A percentile compares a stretch with the other conserved stretches of the same genome.
Conservation (phyloP, 1,284 basidiomycete species). For the Entoloma clypeatum region DNA sequence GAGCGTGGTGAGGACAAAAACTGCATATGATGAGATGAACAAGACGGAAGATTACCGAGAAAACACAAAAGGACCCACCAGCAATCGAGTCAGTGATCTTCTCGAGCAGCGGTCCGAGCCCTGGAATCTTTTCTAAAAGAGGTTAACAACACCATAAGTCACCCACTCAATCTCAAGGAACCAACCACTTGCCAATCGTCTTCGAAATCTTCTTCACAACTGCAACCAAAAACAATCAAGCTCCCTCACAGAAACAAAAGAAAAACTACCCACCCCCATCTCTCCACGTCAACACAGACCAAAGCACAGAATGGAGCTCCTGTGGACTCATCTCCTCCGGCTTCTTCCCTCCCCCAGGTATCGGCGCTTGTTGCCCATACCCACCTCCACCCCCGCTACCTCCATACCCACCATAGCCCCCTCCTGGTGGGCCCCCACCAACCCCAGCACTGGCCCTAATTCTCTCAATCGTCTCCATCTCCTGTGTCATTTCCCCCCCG, state of each 20-base stretch:
- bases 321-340: slow-evolving; percentile 85
- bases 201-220: slow-evolving; percentile 83
- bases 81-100: slow-evolving; percentile 78
- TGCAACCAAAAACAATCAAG: slow-evolving; percentile 18
- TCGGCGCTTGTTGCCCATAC: slow-evolving; percentile 1
- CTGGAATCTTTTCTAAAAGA: slow-evolving; percentile 62
- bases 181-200: slow-evolving; percentile 61
- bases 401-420: background rate
- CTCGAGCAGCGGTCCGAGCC: slow-evolving; percentile 69
- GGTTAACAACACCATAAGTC: background rate
- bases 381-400: background rate
- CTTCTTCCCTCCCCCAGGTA: slow-evolving; percentile 53
- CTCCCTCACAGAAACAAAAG: slow-evolving; percentile 6
- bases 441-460: slow-evolving; percentile 57
- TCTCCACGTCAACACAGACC: slow-evolving; percentile 85
- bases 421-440: too few species aligned
- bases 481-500: slow-evolving; percentile 59
- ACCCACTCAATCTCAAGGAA: background rate
- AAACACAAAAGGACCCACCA: slow-evolving; percentile 32
- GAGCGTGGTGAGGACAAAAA: slow-evolving; percentile 79
- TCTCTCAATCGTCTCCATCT: slow-evolving; percentile 73
- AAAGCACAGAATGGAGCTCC: slow-evolving; percentile 79
- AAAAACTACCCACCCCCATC: slow-evolving; percentile 60
- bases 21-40: slow-evolving; percentile 27
- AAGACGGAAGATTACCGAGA: background rate